Evolutionary conservation across 441 rosid genomes (phyloP).

Genomic region (Theobroma grandiflorum): DNA sequence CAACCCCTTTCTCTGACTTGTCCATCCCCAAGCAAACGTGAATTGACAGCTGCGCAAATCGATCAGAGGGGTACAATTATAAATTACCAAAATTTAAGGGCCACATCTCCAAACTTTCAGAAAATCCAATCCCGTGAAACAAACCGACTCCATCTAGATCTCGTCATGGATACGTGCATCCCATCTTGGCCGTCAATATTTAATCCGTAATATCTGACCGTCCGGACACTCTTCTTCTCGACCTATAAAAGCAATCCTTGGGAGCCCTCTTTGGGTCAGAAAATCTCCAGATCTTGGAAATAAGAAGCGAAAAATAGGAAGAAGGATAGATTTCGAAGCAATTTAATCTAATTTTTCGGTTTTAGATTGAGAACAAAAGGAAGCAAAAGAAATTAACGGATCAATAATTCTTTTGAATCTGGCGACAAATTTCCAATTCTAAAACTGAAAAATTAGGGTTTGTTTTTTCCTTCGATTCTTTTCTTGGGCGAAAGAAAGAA

Average conservation of each 20-base stretch:
- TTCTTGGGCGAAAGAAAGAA: too few relatives aligned
- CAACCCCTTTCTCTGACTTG: too few relatives aligned
- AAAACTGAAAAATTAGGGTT: slow-evolving; percentile 18
- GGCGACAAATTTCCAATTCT: background rate
- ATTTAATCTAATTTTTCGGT: slow-evolving; percentile 16
- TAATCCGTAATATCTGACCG: slow-evolving; percentile 17
- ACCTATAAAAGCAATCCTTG: slow-evolving; percentile 18
- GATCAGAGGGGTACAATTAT: too few relatives aligned
- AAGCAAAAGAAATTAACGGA: slow-evolving; percentile 36
- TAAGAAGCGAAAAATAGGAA: background rate
- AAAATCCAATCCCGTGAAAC: background rate
- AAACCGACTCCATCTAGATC: background rate
- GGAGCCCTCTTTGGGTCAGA: background rate
- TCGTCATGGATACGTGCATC: background rate
- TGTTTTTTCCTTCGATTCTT: slow-evolving; percentile 15
- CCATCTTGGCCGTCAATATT: slow-evolving; percentile 25
- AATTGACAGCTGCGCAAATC: too few relatives aligned
- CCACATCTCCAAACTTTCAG: background rate
- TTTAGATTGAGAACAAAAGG: slow-evolving; percentile 12
- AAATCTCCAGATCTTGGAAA: background rate
- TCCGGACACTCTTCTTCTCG: background rate
- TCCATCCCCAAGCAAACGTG: too few relatives aligned
- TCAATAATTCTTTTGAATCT: background rate
- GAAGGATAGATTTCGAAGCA: background rate
- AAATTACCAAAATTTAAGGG: background rate